Conservation (phyloP, 352 stramenopile species). For the Globisporangium iwayamae region DNA sequence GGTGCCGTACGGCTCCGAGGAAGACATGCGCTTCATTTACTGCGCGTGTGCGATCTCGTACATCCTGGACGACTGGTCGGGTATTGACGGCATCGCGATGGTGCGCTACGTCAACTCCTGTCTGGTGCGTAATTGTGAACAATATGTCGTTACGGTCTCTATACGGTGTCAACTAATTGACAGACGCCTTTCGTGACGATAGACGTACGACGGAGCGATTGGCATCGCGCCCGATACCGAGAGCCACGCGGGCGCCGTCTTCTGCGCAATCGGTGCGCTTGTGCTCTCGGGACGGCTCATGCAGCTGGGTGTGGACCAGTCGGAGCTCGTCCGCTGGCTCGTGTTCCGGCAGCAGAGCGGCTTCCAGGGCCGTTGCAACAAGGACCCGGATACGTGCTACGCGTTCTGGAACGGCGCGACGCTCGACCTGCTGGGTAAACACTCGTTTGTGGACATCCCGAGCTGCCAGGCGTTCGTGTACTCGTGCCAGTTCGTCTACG, state of each 20-base stretch:
- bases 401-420: conserved; percentile 92
- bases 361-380: conserved; percentile 91
- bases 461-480: conserved; percentile 75
- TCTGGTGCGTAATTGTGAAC: conserved; percentile 38
- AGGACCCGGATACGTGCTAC: conserved; percentile 88
- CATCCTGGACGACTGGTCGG: conserved; percentile 84
- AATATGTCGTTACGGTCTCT: neutral
- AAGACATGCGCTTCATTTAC: conserved; percentile 89
- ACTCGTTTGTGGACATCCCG: conserved; percentile 72
- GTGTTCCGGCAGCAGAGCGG: conserved; percentile 79
- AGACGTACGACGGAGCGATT: conserved; percentile 85
- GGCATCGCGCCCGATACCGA: conserved; percentile 61
- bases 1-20: conserved; percentile 63
- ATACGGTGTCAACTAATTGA: neutral
- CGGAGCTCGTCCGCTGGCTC: conserved; percentile 77
- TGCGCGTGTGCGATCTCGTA: conserved; percentile 87
- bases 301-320: conserved; percentile 63
- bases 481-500: conserved; percentile 79
- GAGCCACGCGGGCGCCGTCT: conserved; percentile 72
- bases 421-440: conserved; percentile 71
- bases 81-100: conserved; percentile 57
- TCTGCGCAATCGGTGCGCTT: conserved; percentile 71
- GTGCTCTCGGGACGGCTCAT: conserved; percentile 62
- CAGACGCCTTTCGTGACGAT: neutral
- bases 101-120: conserved; percentile 82